A percentile compares a stretch with the other conserved stretches of the same genome.
phyloP scores from a whole-genome alignment of 139 green algal genomes.

The Pleodorina starrii region DNA sequence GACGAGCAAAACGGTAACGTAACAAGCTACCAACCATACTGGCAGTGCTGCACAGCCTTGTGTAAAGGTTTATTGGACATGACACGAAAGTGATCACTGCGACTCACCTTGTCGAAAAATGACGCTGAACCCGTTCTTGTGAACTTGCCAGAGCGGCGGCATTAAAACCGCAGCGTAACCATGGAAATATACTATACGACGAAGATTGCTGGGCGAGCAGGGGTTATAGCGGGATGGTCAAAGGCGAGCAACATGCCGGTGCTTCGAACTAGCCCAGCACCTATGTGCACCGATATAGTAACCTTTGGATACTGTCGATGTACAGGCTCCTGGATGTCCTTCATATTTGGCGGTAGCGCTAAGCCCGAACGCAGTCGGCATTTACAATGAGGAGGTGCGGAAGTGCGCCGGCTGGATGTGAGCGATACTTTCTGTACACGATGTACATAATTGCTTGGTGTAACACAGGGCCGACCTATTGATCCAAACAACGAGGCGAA shows the following conservation, averaged over 20 bases:
- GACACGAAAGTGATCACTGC: too few species aligned
- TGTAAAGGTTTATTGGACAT: too few species aligned
- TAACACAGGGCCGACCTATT: conserved; percentile 52
- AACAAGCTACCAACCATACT: too few species aligned
- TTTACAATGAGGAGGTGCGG: conserved; percentile 69
- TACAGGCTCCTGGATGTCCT: conserved; percentile 60
- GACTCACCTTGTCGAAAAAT: conserved; percentile 14
- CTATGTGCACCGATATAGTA: background rate
- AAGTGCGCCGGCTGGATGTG: background rate
- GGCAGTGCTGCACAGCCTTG: too few species aligned
- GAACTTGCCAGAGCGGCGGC: background rate
- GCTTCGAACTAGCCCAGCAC: background rate
- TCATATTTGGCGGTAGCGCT: conserved; percentile 65
- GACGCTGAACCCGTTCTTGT: background rate
- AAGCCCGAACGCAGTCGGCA: conserved; percentile 58
- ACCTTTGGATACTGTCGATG: background rate
- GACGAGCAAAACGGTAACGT: too few species aligned
- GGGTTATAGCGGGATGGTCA: conserved; percentile 54
- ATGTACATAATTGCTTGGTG: background rate
- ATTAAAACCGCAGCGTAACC: background rate
- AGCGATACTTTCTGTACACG: background rate
- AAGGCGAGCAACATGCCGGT: conserved; percentile 47
- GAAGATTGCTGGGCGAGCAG: conserved; percentile 51
- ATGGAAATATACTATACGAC: conserved; percentile 70
- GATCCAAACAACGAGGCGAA: conserved; percentile 57